These are phyloP conservation scores for Drosera spatulata DNA, from an alignment of 179 eudicot species.

Conservation along the genomic window DNA sequence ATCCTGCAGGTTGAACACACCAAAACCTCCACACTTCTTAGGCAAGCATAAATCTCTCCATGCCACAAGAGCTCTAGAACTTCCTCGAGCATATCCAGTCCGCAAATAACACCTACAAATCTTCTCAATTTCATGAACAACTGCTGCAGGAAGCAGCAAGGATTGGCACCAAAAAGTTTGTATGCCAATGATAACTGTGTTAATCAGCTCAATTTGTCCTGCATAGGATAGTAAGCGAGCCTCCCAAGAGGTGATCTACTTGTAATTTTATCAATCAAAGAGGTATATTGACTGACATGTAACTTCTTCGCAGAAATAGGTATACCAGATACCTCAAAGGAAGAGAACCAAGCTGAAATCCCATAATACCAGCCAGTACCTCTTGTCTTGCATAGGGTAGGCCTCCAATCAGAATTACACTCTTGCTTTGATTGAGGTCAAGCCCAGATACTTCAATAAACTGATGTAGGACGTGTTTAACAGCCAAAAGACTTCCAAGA, in stretches of 20 bases:
- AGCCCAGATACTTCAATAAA: not conserved
- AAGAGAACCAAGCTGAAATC: not conserved
- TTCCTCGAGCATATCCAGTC: not conserved
- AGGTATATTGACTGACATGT: not conserved
- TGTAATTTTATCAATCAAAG: too few species aligned
- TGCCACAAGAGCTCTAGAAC: not conserved
- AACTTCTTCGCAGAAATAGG: not conserved
- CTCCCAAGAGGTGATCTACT: too few species aligned
- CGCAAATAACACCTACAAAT: not conserved
- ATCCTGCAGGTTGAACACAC: not conserved
- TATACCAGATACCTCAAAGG: not conserved
- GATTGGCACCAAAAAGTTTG: too few species aligned
- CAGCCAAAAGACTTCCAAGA: too few species aligned
- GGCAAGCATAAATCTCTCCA: not conserved
- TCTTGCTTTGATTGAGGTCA: not conserved
- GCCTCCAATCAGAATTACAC: not conserved
- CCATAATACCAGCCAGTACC: not conserved
- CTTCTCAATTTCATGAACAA: too few species aligned
- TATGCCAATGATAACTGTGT: too few species aligned
- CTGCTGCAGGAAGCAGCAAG: too few species aligned
- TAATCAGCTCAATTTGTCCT: too few species aligned
- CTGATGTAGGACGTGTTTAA: not conserved
- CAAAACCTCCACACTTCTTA: not conserved
- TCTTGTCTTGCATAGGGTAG: not conserved
- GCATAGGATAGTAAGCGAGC: too few species aligned